phyloP scores from a whole-genome alignment of 2,329 filamentous ascomycete genomes.

The Rhexocercosporidium sp. region DNA sequence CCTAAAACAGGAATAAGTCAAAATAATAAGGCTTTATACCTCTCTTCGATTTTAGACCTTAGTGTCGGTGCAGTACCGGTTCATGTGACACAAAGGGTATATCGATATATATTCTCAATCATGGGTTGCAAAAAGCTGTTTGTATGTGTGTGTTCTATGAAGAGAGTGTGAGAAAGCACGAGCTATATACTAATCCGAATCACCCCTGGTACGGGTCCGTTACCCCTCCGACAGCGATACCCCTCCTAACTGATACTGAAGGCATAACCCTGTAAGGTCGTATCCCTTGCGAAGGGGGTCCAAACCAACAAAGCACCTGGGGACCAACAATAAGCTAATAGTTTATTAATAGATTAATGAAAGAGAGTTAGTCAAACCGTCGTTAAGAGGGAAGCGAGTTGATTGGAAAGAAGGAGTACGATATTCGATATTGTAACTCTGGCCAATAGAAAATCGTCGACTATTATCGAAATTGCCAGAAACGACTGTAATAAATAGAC shows the following conservation, averaged over 20 bases:
- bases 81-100: not conserved
- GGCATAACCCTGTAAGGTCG: too few relatives aligned
- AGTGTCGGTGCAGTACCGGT: not conserved
- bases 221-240: not conserved
- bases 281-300: too few relatives aligned
- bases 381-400: not conserved
- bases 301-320: too few relatives aligned
- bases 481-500: too few relatives aligned
- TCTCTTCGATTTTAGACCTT: not conserved
- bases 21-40: too few relatives aligned
- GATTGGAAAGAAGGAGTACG: not conserved
- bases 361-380: not conserved
- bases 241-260: too few relatives aligned
- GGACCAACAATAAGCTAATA: too few relatives aligned
- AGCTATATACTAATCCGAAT: not conserved
- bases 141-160: not conserved
- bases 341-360: constrained; percentile 32
- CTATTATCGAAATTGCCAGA: too few relatives aligned
- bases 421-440: not conserved
- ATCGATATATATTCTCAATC: not conserved
- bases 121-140: not conserved
- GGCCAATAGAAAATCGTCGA: too few relatives aligned
- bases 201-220: not conserved
- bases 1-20: too few relatives aligned
- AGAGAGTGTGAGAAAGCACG: not conserved